Conservation (phyloP, 2,329 filamentous ascomycete species). For the Dendryphion nanum region DNA sequence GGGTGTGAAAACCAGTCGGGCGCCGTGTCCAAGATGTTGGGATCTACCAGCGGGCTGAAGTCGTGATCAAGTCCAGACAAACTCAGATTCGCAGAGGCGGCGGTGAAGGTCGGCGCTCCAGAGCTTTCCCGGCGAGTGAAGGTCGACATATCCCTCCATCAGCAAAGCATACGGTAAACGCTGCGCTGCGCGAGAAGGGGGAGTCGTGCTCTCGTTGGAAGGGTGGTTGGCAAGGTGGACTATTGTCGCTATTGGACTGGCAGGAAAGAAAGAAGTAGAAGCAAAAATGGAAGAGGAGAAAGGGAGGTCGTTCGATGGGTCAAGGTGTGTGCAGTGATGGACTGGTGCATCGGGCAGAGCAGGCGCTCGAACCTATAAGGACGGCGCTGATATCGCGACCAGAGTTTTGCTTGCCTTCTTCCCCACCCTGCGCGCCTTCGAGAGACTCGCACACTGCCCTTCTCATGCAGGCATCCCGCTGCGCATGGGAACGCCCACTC, state of each 20-base stretch:
- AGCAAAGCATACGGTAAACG: conserved; percentile 15
- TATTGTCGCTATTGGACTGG: neutral
- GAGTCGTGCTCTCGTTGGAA: no score
- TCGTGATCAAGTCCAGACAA: conserved; percentile 42
- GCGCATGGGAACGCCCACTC: no score
- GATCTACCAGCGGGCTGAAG: conserved; percentile 24
- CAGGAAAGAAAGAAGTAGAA: no score
- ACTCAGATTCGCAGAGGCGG: conserved; percentile 37
- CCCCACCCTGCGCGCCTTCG: neutral
- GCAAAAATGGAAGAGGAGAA: no score
- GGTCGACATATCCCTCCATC: conserved; percentile 40
- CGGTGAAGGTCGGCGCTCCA: conserved; percentile 39
- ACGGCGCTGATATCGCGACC: conserved; percentile 2
- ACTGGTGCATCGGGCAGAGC: no score
- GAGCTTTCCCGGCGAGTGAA: conserved; percentile 28
- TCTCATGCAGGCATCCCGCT: neutral
- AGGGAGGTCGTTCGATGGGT: no score
- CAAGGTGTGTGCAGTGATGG: no score
- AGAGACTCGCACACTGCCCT: neutral
- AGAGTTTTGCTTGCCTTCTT: conserved; percentile 2
- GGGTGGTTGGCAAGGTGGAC: neutral
- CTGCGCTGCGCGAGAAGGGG: no score
- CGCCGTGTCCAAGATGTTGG: conserved; percentile 22
- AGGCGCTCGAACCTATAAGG: conserved; percentile 6
- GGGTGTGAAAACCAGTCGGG: conserved; percentile 14